Evolutionary conservation across 176 grass and related monocot species (phyloP).

Genomic region (Oryza meridionalis): DNA sequence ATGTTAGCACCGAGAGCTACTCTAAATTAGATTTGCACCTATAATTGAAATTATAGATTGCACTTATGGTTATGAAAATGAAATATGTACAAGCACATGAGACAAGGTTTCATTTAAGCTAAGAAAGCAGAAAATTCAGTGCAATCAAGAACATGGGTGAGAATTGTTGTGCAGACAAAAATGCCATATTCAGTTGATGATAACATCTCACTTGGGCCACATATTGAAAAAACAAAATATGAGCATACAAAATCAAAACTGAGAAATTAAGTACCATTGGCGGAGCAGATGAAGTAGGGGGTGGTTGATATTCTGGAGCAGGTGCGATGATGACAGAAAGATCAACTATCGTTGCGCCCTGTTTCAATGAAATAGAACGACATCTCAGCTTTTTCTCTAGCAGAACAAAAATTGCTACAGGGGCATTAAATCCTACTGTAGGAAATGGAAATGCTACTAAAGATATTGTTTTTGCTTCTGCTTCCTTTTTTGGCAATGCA

Average conservation of each 20-base stretch:
- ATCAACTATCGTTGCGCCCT: conserved; percentile 90
- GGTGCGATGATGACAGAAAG: conserved; percentile 79
- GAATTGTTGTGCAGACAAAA: background rate
- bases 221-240: background rate
- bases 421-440: background rate
- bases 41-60: background rate
- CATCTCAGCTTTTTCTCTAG: conserved; percentile 15
- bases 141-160: background rate
- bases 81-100: background rate
- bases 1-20: background rate
- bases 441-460: conserved; percentile 8
- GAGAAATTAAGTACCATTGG: conserved; percentile 42
- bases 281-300: conserved; percentile 58
- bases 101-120: background rate
- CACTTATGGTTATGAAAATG: conserved; percentile 17
- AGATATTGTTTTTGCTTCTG: background rate
- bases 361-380: conserved; percentile 32
- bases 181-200: conserved; percentile 16
- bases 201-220: background rate
- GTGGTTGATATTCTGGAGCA: conserved; percentile 78
- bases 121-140: background rate
- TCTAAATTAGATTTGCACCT: conserved; percentile 11
- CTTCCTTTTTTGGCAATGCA: background rate
- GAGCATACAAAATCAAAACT: conserved; percentile 2
- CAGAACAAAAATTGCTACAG: background rate